Evolutionary conservation across 768 basidiomycete genomes (phyloP).

Genomic region (Pleurotus citrinopileatus): DNA sequence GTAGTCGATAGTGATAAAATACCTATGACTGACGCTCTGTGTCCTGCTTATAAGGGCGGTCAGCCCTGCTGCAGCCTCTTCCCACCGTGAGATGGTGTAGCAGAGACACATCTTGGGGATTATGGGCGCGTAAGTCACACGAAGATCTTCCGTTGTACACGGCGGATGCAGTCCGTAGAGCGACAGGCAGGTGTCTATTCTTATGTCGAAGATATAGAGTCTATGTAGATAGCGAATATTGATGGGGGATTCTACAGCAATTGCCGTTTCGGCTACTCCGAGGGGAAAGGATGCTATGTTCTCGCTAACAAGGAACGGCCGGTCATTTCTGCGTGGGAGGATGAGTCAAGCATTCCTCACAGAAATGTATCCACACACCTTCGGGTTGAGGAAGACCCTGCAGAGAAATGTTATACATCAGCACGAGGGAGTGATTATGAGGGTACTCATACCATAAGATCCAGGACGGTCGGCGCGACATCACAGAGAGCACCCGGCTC

Average conservation of each 20-base stretch:
- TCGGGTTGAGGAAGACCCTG: conserved; percentile 67
- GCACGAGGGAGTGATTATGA: conserved; percentile 4
- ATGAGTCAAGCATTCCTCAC: conserved; percentile 6
- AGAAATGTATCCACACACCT: conserved; percentile 37
- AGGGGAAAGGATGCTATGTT: not conserved
- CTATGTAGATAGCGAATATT: not conserved
- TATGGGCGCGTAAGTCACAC: too few species aligned
- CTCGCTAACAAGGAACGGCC: conserved; percentile 52
- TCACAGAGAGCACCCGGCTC: conserved; percentile 82
- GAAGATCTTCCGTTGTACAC: too few species aligned
- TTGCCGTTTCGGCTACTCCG: not conserved
- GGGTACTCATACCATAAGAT: conserved; percentile 49
- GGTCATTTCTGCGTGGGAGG: conserved; percentile 45
- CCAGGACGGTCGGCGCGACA: conserved; percentile 87
- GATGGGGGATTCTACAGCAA: too few species aligned
- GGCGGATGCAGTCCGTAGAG: too few species aligned
- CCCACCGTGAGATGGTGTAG: too few species aligned
- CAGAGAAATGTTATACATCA: not conserved
- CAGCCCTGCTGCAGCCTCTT: too few species aligned
- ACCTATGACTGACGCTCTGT: too few species aligned
- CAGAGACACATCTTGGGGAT: too few species aligned
- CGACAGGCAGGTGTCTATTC: conserved; percentile 2
- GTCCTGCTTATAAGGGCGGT: too few species aligned
- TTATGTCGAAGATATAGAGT: not conserved
- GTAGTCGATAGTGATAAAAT: too few species aligned